Conservation (phyloP, 345 rosid species). For the Camelina sativa region DNA sequence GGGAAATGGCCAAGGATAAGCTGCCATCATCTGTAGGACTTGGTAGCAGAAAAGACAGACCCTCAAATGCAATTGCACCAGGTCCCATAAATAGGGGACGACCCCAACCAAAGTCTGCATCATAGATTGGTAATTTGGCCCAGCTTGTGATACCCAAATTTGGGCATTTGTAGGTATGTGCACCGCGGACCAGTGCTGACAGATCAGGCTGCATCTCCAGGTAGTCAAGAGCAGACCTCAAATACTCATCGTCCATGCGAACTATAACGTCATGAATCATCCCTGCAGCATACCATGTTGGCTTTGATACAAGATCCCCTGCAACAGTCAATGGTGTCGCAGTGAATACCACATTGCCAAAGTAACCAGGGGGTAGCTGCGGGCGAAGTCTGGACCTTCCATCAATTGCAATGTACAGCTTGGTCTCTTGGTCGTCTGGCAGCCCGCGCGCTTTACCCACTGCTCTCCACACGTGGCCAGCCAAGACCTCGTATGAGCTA, state of each 20-base stretch:
- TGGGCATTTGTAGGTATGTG: slow-evolving; percentile 83
- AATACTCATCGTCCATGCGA: slow-evolving; percentile 81
- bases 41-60: slow-evolving; percentile 74
- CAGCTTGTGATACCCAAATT: slow-evolving; percentile 91
- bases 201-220: slow-evolving; percentile 87
- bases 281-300: slow-evolving; percentile 87
- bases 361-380: slow-evolving; percentile 82
- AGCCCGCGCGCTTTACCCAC: slow-evolving; percentile 76
- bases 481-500: slow-evolving; percentile 89
- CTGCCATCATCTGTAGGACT: slow-evolving; percentile 79
- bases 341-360: slow-evolving; percentile 90
- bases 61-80: slow-evolving; percentile 87
- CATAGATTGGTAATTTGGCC: slow-evolving; percentile 84
- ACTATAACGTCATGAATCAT: slow-evolving; percentile 73
- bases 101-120: slow-evolving; percentile 97
- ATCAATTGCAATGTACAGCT: slow-evolving; percentile 88
- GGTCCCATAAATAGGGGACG: slow-evolving; percentile 93
- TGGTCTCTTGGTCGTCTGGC: slow-evolving; percentile 63
- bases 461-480: slow-evolving; percentile 93
- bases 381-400: slow-evolving; percentile 83
- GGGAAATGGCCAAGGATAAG: slow-evolving; percentile 76
- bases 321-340: slow-evolving; percentile 80
- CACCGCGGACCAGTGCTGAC: slow-evolving; percentile 75
- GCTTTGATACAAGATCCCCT: slow-evolving; percentile 69
- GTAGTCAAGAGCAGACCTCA: slow-evolving; percentile 95